Base-by-base conservation (phyloP, 345 rosid genomes). In the Populus euphratica region DNA sequence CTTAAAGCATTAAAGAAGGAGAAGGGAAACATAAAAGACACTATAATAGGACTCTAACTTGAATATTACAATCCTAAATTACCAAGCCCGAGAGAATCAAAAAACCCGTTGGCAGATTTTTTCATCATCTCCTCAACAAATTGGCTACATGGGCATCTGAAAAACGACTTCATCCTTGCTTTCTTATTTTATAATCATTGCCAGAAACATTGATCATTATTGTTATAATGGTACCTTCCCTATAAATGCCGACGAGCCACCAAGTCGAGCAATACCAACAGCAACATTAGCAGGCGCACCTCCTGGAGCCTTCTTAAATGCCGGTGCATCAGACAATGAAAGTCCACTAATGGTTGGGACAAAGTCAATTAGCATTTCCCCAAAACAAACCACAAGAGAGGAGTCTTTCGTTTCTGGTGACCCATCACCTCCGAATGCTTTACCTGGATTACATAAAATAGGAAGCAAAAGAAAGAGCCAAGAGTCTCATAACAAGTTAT, bases 251-350 rank as follows among this genome's bases (percentile, higher is more conserved):
- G 98, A 89, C 38, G 93, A 90, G 68, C 99, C 99, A 61, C 98
- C 98, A 13, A 92, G 97, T 78, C 97, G 94, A 79, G 98, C 86
- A 20, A 96, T 92, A 49, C 97, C 99, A 65, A 92, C 98, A 29
- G 96, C 98, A 49, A 92, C 98, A 85, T 96, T 96, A 38, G 98
- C 98, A 72, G 99, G 99, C 29, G 99, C 99, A 77, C 99, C 98
- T 69, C 99, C 98, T 0, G 98, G 90, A 71, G 98, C 98, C 78
- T 93, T 96, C 66, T 92, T 90, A 76, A 96, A 96, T 72, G 98
- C 94, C 16, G 95, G 97, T 17, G 99, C 87, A 25, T 92, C 89
- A 41, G 98, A 98, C 85, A 96, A 77, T 13, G 99, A 91, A 80
- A 92, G 92, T 2, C 96, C 98, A 50, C 81, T 92, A 10, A 59